Conservation (phyloP, 495 filamentous ascomycete genomes). For the Podospora australis region DNA sequence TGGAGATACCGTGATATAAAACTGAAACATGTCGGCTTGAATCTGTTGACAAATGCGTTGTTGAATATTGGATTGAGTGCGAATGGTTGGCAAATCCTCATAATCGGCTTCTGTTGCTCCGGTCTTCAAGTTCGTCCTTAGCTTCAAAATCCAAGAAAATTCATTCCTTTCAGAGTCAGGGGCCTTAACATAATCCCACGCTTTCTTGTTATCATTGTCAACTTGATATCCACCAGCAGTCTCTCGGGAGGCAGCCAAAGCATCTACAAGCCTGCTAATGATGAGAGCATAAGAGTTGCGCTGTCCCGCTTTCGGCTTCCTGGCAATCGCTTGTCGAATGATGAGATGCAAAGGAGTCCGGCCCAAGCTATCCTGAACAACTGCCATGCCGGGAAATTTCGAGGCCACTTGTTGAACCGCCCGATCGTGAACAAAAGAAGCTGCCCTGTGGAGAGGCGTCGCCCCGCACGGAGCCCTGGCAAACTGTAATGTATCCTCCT, state of each 20-base stretch:
- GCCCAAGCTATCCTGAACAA: background rate
- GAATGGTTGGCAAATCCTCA: background rate
- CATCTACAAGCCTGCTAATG: background rate
- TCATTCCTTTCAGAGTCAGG: too few species aligned
- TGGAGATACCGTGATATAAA: conserved; percentile 1
- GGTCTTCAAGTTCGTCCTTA: background rate
- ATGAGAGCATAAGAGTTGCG: background rate
- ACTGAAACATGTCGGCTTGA: background rate
- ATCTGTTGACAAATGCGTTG: background rate
- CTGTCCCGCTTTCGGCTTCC: background rate
- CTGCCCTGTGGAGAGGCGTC: background rate
- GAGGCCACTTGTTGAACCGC: background rate
- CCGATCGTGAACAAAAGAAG: background rate
- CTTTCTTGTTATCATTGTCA: background rate
- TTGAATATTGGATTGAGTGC: background rate
- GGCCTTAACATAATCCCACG: background rate
- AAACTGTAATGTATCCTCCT: too few species aligned
- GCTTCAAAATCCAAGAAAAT: background rate
- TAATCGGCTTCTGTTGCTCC: background rate
- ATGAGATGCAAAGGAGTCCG: background rate
- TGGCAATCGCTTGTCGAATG: background rate
- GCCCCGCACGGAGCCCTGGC: background rate
- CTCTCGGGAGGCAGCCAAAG: background rate
- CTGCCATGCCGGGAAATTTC: background rate
- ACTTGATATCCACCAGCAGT: background rate